Base-by-base conservation (phyloP, 2,329 filamentous ascomycete species). In the Colletotrichum theobromicola region DNA sequence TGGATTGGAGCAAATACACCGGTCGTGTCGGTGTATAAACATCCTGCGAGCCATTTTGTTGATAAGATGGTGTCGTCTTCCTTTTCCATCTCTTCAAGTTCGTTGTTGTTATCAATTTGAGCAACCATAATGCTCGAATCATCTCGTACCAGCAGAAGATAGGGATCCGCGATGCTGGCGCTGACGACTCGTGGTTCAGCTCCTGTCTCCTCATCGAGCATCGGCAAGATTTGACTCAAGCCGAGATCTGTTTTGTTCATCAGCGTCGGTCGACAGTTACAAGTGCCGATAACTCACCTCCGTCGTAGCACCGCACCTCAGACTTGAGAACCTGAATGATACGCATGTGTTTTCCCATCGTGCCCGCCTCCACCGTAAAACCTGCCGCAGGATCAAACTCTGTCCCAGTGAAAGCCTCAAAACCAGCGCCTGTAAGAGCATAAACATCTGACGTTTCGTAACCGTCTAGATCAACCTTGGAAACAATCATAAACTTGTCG, bases 351-450 rank as follows among this genome's bases (percentile, higher is more conserved):
- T 91, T 91, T n/a, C 94, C 94, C 83, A 99, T 91, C 0, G 93
- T 94, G 18, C 94, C 95, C 21, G 97, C 94, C 78, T 97, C 94
- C 61, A 98, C 89, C 0, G 97, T 98, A 35, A 93, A 91, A 30
- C 96, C 97, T 76, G 96, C 95, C 60, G 95, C 94, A 5, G 94
- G 92, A 76, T 99, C 97, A 81, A 98, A 98, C 80, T 99, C 97
- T 1, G 95, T 95, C 50, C 93, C 95, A 42, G 91, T 91, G 9
- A 96, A 88, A 50, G 94, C 91, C 81, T 95, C 93, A 73, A 97
- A 92, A 4, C 92, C 92, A 34, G 92, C 91, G 2, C 90, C 91
- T n/a, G 93, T 94, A 50, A 96, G 87, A 53, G 91, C 90, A 79
- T 96, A 96, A 4, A 97, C 93, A 70, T 94, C 92, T 1, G 95